phyloP scores from a whole-genome alignment of 495 filamentous ascomycete species.

The Cryomyces minteri region DNA sequence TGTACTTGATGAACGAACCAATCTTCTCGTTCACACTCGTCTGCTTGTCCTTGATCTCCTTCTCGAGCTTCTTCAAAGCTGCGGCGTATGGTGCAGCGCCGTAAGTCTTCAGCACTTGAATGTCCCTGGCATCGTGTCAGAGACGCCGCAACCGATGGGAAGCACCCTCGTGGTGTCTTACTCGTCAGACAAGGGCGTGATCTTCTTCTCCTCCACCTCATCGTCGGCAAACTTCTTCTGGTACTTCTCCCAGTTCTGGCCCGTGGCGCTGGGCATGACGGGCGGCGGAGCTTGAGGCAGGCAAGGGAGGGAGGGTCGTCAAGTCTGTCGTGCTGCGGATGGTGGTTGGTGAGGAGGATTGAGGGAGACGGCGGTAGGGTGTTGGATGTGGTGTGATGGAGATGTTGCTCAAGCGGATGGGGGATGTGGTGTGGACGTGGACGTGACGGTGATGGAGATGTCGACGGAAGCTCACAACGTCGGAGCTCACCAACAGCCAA shows the following conservation, averaged over 20 bases:
- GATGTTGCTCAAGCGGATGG: background rate
- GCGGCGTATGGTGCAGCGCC: conserved; percentile 90
- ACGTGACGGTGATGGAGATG: no score
- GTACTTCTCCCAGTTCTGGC: conserved; percentile 95
- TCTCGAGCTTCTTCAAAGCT: conserved; percentile 84
- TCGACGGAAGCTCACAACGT: no score
- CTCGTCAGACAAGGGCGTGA: conserved; percentile 89
- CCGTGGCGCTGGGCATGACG: conserved; percentile 80
- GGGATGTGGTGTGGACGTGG: no score
- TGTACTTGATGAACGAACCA: conserved; percentile 15
- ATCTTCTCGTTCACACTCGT: conserved; percentile 97
- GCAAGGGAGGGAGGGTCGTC: background rate
- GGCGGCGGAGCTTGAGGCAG: conserved; percentile 15
- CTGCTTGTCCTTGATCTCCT: conserved; percentile 96
- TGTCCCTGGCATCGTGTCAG: conserved; percentile 48
- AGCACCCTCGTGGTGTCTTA: conserved; percentile 27
- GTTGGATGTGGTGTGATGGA: background rate
- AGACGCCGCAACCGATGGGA: background rate
- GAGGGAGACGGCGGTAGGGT: background rate
- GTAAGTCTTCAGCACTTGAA: conserved; percentile 97
- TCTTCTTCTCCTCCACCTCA: conserved; percentile 98
- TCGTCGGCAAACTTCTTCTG: conserved; percentile 91
- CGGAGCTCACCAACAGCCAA: no score
- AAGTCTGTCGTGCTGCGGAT: background rate
- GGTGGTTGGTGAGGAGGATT: background rate